Base-by-base conservation (phyloP, 805 yeast genomes). In the Sugiyamaella valdiviana region DNA sequence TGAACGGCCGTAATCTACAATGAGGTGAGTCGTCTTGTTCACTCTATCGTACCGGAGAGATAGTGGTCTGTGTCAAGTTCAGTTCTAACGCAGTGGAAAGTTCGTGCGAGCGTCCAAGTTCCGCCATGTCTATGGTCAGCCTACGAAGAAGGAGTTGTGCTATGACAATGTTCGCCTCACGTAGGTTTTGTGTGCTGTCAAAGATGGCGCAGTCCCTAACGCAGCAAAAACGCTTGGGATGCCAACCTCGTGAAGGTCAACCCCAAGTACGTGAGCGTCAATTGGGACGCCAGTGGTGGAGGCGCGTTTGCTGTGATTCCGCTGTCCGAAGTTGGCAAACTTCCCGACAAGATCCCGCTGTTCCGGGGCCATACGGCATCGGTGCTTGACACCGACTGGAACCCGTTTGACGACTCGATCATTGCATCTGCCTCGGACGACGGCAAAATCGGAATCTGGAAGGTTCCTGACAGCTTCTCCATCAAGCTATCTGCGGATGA, bases 291-390 rank as follows among this genome's bases (percentile, higher is more conserved):
- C 26, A 83, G 95, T 9, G 98, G 98, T 37, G 98, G 98, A 54
- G 99, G 99, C 46, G 95, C 98, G 0, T 90, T 93, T 72, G 96
- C 96, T 1, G 85, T 95, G 10, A 80, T 93, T 51, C 99, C 99
- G 1, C 71, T 87, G 21, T 64, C 65, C 6, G 96, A 91, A 65
- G 82, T 79, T 16, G 98, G 99, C 7, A 93, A 90, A 63, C 82
- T 90, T 6, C 97, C 96, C 3, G 99, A 93, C 58, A 79, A 83
- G 52, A 90, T 89, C 43, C 93, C 99, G 1, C 74, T 93, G 56
- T 93, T 91, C 68, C 80, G 96, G 60, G 99, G 99, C 14, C 99
- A 91, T 66, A 85, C 90, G 26, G 96, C 95, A 22, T 83, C 95
- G 6, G 97, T 93, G 32, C 75, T 93, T 57, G 99, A 93, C 68